Percentiles rank a stretch among this genome's conserved stretches.
Conservation (phyloP, 768 basidiomycete species). For the Artomyces pyxidatus region DNA sequence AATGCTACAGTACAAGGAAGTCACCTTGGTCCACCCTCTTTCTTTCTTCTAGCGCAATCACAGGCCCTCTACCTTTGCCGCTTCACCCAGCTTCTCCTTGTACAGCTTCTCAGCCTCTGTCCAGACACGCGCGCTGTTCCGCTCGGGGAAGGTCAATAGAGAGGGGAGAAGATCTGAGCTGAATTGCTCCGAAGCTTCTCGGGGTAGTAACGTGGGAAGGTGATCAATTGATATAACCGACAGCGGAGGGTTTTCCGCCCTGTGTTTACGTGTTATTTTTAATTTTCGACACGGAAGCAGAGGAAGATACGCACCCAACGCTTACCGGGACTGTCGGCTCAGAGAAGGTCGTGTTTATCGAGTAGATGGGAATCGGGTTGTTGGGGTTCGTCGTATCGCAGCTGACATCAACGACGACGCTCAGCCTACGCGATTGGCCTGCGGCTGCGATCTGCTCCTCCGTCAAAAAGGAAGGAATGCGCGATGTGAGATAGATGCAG, state of each 20-base stretch:
- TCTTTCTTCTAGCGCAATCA: constrained; percentile 1
- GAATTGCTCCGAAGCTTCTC: constrained; percentile 97
- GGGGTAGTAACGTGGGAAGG: constrained; percentile 87
- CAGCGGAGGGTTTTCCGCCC: constrained; percentile 56
- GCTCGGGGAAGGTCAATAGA: constrained; percentile 64
- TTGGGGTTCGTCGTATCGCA: constrained; percentile 99
- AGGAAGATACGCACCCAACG: constrained; percentile 50
- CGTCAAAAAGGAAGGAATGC: constrained; percentile 80
- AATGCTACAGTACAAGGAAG: background rate
- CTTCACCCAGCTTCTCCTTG: constrained; percentile 55
- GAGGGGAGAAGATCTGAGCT: constrained; percentile 81
- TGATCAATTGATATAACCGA: constrained; percentile 96
- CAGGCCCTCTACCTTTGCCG: constrained; percentile 26
- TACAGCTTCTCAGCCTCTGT: constrained; percentile 79
- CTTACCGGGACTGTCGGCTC: constrained; percentile 86
- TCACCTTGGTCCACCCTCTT: background rate
- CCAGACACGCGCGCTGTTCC: constrained; percentile 72
- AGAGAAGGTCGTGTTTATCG: constrained; percentile 87
- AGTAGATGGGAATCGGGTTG: constrained; percentile 96
- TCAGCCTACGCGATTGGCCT: constrained; percentile 57
- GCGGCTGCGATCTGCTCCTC: constrained; percentile 62
- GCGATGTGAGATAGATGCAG: constrained; percentile 92
- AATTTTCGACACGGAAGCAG: background rate
- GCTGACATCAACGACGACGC: constrained; percentile 92
- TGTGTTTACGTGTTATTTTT: constrained; percentile 23